Base-by-base conservation (phyloP, 2,329 filamentous ascomycete species). In the Aspergillus vadensis region DNA sequence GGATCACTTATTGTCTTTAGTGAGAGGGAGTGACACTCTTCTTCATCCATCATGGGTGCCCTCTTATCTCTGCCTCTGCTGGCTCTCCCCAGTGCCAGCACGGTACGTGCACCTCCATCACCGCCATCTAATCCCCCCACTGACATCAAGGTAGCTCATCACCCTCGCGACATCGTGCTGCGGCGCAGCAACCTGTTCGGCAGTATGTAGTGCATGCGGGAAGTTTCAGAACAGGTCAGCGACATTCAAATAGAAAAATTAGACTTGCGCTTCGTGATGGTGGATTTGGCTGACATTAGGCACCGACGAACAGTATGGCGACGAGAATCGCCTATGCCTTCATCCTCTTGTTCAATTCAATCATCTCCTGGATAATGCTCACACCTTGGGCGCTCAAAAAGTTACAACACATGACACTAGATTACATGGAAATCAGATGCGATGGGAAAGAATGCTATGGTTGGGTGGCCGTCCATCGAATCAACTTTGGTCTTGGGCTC, bases 331-430 rank as follows among this genome's bases (percentile, higher is more conserved):
- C 91, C 72, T 97, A 97, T 76, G 93, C 95, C 65, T 86, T 98
- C 72, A 89, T 99, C 64, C 90, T 99, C 58, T 88, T 99, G 67
- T 80, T 98, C 78, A 99, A 99, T 84, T 97, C 94, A 61, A 97
- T 98, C 66, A 77, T 98, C 55, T 94, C 95, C 38, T 99, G 95
- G 95, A 91, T 99, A 69, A 97, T 98, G 92, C 92, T 99, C 80
- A 99, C 95, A 21, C 91, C 92, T 56, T 99, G 95, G 95, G 95
- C 95, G 36, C 91, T 99, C 74, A 91, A 97, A 72, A 98, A 98
- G 76, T 84, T 99, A 5, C 88, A 98, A 78, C 87, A 96, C 66
- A 83, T 98, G 57, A 95, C 92, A 12, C 85, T 99, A 66, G 92
- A 98, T 79, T 98, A 97, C 74, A 93, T 99, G 81, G 92, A 92